Conservation (phyloP, 257 asterid genomes). For the Petunia secreta region DNA sequence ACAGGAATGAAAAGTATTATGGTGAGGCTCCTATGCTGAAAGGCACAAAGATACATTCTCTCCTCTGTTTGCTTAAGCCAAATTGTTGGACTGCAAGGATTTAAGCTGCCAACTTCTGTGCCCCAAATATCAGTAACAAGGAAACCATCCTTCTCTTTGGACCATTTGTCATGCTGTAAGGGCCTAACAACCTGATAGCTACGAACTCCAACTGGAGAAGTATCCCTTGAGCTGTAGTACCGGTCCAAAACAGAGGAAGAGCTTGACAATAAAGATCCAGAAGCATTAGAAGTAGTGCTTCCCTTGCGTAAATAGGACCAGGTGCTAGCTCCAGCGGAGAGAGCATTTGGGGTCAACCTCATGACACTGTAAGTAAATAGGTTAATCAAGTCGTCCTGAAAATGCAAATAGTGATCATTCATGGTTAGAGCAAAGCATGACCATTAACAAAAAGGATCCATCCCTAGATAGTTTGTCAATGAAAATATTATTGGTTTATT, state of each 20-base stretch:
- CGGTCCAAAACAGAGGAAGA: slow-evolving; percentile 52
- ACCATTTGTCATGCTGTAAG: slow-evolving; percentile 84
- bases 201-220: slow-evolving; percentile 55
- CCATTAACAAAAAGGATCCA: slow-evolving; percentile 3
- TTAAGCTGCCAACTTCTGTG: slow-evolving; percentile 56
- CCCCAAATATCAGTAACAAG: slow-evolving; percentile 93
- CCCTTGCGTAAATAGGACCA: slow-evolving; percentile 72
- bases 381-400: slow-evolving; percentile 79
- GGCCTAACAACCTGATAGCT: slow-evolving; percentile 83
- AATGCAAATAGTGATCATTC: slow-evolving; percentile 14
- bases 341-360: slow-evolving; percentile 88
- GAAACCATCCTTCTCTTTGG: slow-evolving; percentile 85
- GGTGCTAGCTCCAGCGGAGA: slow-evolving; percentile 72
- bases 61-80: slow-evolving; percentile 79
- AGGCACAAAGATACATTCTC: slow-evolving; percentile 78
- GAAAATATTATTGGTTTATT: background rate
- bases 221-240: slow-evolving; percentile 54
- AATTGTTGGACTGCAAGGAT: slow-evolving; percentile 63
- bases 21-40: slow-evolving; percentile 85
- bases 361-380: slow-evolving; percentile 81
- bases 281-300: slow-evolving; percentile 52
- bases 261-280: slow-evolving; percentile 50
- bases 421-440: slow-evolving; percentile 4
- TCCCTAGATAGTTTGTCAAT: background rate
- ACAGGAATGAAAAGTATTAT: slow-evolving; percentile 75